Evolutionary conservation across 805 yeast genomes (phyloP).

Genomic region (Grigorovia jiainica): DNA sequence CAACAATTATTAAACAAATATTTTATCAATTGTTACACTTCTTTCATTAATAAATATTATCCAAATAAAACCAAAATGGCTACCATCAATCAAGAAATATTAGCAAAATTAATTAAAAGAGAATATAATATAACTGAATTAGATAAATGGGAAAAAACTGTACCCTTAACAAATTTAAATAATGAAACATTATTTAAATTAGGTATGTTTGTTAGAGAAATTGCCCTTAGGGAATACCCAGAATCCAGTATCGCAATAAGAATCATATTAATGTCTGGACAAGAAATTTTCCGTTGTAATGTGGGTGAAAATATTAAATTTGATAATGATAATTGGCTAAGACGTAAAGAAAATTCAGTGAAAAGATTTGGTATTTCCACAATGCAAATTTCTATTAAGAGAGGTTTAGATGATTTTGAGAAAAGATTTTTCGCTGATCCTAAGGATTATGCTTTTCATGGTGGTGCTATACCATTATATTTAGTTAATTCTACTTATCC

Average conservation of each 20-base stretch:
- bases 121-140: slow-evolving; percentile 9
- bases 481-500: slow-evolving; percentile 27
- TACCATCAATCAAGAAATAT: slow-evolving; percentile 2
- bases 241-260: slow-evolving; percentile 37
- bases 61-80: neutral
- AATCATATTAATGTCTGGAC: slow-evolving; percentile 37
- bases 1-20: no score
- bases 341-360: slow-evolving; percentile 40
- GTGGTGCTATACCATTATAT: slow-evolving; percentile 47
- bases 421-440: slow-evolving; percentile 35
- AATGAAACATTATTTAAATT: slow-evolving; percentile 37
- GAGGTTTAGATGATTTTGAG: slow-evolving; percentile 30
- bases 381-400: slow-evolving; percentile 37
- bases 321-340: slow-evolving; percentile 50
- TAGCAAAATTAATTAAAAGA: slow-evolving; percentile 3
- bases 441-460: slow-evolving; percentile 41
- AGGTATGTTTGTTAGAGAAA: slow-evolving; percentile 34
- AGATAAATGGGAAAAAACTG: slow-evolving; percentile 9
- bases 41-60: no score
- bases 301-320: slow-evolving; percentile 29
- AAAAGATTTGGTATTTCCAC: slow-evolving; percentile 40
- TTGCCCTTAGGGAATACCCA: slow-evolving; percentile 25
- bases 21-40: no score
- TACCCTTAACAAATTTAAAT: slow-evolving; percentile 15
- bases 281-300: slow-evolving; percentile 35